Evolutionary conservation across 805 yeast genomes (phyloP).

Genomic region (Pichia sporocuriosa): DNA sequence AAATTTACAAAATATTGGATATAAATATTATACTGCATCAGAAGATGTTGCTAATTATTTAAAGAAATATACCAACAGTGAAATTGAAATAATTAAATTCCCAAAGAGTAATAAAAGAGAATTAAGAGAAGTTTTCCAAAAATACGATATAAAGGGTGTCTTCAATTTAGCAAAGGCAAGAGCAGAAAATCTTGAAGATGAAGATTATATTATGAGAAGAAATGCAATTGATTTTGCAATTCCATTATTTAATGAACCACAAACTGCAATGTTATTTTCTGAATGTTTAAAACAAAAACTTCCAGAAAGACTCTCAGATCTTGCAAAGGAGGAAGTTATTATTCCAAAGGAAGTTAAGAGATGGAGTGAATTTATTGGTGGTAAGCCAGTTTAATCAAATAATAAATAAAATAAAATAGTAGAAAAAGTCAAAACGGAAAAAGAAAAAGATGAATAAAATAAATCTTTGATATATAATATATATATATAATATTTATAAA

Average conservation of each 20-base stretch:
- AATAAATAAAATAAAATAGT: neutral
- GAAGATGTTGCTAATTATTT: constrained; percentile 67
- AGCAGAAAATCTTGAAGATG: constrained; percentile 78
- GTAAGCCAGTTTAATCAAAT: constrained; percentile 62
- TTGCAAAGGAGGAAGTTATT: constrained; percentile 34
- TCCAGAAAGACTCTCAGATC: constrained; percentile 46
- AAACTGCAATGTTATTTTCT: constrained; percentile 84
- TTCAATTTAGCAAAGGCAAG: constrained; percentile 87
- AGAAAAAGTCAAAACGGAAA: neutral
- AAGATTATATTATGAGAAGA: constrained; percentile 97
- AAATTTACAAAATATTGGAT: constrained; percentile 66
- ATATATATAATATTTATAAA: too few relatives aligned
- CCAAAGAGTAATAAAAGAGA: constrained; percentile 92
- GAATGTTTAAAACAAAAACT: constrained; percentile 70
- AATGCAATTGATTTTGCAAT: constrained; percentile 97
- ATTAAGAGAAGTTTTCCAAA: constrained; percentile 87
- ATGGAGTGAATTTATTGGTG: constrained; percentile 97
- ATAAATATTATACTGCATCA: constrained; percentile 74
- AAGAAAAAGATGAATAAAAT: too few relatives aligned
- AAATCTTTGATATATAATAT: too few relatives aligned
- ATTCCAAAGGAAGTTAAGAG: constrained; percentile 84
- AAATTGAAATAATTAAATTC: constrained; percentile 69
- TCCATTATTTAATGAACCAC: constrained; percentile 94
- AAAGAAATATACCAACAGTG: constrained; percentile 37
- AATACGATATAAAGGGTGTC: constrained; percentile 77